Percentiles rank a stretch among this genome's conserved stretches.
Conservation (phyloP, 352 stramenopile genomes). For the Phytophthora palmivora region DNA sequence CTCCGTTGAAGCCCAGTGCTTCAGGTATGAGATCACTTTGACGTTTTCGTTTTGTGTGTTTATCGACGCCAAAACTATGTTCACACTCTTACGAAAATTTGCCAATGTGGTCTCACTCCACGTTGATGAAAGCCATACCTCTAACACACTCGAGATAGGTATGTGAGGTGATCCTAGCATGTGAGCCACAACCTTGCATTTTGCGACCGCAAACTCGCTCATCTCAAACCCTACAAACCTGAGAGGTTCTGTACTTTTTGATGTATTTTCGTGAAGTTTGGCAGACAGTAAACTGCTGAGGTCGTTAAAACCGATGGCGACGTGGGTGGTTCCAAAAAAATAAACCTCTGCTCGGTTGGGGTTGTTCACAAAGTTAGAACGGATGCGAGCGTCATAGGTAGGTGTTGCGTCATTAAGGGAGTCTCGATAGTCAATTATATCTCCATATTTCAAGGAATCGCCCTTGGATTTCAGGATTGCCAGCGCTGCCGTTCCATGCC, state of each 20-base stretch:
- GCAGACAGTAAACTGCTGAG: constrained; percentile 32
- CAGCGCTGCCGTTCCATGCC: not conserved
- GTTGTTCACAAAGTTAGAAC: constrained; percentile 39
- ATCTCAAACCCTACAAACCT: constrained; percentile 36
- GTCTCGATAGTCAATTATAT: constrained; percentile 23
- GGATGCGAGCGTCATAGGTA: constrained; percentile 32
- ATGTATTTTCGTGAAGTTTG: constrained; percentile 4
- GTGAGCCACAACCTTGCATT: constrained; percentile 30
- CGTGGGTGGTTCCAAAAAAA: constrained; percentile 37
- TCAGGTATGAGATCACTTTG: constrained; percentile 34
- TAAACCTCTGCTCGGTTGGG: constrained; percentile 30
- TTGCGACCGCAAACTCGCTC: constrained; percentile 34
- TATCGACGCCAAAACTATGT: constrained; percentile 6
- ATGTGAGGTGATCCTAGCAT: constrained; percentile 24
- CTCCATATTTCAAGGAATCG: constrained; percentile 6
- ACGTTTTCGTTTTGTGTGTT: constrained; percentile 16
- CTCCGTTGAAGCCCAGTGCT: constrained; percentile 27
- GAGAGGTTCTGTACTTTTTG: constrained; percentile 4
- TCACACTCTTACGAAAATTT: constrained; percentile 20
- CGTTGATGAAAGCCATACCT: constrained; percentile 34
- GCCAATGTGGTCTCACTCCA: constrained; percentile 26
- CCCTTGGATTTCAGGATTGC: not conserved
- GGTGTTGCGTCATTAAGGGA: not conserved
- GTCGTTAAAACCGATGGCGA: constrained; percentile 43
- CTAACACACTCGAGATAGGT: constrained; percentile 23